Conservation (phyloP, 345 rosid species). For the Triadica sebifera region DNA sequence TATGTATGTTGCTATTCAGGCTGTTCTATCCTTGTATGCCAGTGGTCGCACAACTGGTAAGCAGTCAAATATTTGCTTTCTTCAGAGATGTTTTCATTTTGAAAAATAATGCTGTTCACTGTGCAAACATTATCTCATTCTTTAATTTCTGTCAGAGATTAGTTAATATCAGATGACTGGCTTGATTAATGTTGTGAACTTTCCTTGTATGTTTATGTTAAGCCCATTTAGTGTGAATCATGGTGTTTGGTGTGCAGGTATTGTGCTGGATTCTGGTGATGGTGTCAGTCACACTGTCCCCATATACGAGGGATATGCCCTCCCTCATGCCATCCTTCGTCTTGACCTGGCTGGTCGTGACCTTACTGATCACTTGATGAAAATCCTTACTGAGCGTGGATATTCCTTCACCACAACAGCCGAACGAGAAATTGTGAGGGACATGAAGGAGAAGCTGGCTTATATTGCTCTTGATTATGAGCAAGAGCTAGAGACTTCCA, state of each 20-base stretch:
- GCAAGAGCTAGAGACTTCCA: constrained; percentile 89
- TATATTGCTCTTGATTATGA: constrained; percentile 91
- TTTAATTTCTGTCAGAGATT: background rate
- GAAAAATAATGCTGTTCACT: background rate
- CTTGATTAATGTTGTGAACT: background rate
- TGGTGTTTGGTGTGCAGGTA: constrained; percentile 46
- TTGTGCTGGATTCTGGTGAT: constrained; percentile 91
- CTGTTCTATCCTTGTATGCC: constrained; percentile 89
- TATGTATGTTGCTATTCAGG: constrained; percentile 92
- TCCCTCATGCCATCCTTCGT: constrained; percentile 88
- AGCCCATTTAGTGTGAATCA: background rate
- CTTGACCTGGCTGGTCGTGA: constrained; percentile 92
- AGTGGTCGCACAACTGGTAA: constrained; percentile 97
- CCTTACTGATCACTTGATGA: constrained; percentile 82
- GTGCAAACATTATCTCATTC: background rate
- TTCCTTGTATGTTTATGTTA: background rate
- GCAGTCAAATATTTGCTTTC: constrained; percentile 9
- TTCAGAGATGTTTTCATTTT: background rate
- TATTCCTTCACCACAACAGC: constrained; percentile 95
- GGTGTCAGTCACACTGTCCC: constrained; percentile 95
- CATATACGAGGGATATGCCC: constrained; percentile 84
- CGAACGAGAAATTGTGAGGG: constrained; percentile 95
- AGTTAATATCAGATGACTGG: background rate
- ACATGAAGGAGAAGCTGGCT: constrained; percentile 89
- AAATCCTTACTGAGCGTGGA: constrained; percentile 91